Evolutionary conservation across 2,329 filamentous ascomycete species (phyloP).

Genomic region (Fusarium sororula): DNA sequence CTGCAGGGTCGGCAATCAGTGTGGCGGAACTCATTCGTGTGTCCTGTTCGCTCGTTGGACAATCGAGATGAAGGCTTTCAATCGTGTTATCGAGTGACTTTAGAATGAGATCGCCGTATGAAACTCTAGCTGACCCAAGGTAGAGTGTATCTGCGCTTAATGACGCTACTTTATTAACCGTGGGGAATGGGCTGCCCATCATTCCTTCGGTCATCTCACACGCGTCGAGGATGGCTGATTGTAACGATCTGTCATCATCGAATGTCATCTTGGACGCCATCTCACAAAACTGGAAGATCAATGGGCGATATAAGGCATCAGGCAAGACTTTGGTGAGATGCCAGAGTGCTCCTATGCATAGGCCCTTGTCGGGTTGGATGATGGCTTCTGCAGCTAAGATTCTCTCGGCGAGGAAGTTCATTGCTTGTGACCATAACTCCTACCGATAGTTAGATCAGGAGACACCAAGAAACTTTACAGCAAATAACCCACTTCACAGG

Average conservation of each 20-base stretch:
- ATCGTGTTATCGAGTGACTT: not conserved
- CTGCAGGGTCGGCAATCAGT: not conserved
- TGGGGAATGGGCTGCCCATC: not conserved
- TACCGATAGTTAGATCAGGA: not conserved
- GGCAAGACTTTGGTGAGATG: not conserved
- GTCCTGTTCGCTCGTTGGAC: not conserved
- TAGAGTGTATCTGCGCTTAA: not conserved
- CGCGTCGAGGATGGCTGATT: not conserved
- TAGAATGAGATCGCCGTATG: not conserved
- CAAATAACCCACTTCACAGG: not conserved
- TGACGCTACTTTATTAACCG: not conserved
- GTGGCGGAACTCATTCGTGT: accelerated
- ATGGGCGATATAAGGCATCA: not conserved
- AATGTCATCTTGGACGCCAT: not conserved
- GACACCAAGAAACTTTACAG: not conserved
- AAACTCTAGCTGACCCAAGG: not conserved
- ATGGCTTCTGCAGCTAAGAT: not conserved
- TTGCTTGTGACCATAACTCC: not conserved
- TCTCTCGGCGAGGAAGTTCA: not conserved
- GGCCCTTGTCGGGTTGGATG: not conserved
- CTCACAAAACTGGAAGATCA: not conserved
- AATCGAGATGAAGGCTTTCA: not conserved
- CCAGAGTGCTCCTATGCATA: not conserved
- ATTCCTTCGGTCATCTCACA: not conserved
- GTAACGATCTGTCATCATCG: not conserved